A percentile compares a stretch with the other conserved stretches of the same genome.
phyloP scores from a whole-genome alignment of 352 stramenopile genomes.

The Phytophthora hybrid region DNA sequence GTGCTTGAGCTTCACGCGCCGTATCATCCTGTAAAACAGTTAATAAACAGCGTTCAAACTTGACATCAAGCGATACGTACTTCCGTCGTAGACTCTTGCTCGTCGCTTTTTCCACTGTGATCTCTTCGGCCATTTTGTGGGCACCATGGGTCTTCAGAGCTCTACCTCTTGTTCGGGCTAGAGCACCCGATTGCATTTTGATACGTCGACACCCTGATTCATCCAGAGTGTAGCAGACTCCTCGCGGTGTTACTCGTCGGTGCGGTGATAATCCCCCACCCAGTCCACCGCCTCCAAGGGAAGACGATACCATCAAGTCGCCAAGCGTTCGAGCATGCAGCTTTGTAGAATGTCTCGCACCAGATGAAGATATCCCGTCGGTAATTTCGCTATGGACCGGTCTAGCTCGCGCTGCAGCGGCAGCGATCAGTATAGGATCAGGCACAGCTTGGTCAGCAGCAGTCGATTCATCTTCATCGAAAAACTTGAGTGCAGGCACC shows the following conservation, averaged over 20 bases:
- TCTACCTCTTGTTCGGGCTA: conserved; percentile 10
- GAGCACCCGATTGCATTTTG: conserved; percentile 68
- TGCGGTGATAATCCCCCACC: conserved; percentile 5
- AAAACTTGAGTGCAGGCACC: conserved; percentile 83
- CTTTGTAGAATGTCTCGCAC: not conserved
- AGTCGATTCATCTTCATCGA: conserved; percentile 51
- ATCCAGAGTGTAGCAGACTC: conserved; percentile 82
- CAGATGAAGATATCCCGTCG: not conserved
- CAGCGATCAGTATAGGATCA: conserved; percentile 6
- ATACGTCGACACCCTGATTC: conserved; percentile 65
- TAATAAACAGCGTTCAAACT: not conserved
- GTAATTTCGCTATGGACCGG: not conserved
- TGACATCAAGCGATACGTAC: conserved; percentile 34
- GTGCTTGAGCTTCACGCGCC: conserved; percentile 61
- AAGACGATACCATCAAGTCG: conserved; percentile 29
- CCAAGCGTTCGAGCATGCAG: conserved; percentile 19
- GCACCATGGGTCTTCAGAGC: not conserved
- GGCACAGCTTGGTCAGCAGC: not conserved
- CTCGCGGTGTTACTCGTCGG: conserved; percentile 35
- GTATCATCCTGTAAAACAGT: conserved; percentile 52
- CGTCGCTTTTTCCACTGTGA: conserved; percentile 70
- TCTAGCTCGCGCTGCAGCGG: not conserved
- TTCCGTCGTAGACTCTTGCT: conserved; percentile 64
- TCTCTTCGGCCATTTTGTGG: conserved; percentile 40
- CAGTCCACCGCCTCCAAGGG: conserved; percentile 15